Base-by-base conservation (phyloP, 345 rosid genomes). In the Mercurialis annua region DNA sequence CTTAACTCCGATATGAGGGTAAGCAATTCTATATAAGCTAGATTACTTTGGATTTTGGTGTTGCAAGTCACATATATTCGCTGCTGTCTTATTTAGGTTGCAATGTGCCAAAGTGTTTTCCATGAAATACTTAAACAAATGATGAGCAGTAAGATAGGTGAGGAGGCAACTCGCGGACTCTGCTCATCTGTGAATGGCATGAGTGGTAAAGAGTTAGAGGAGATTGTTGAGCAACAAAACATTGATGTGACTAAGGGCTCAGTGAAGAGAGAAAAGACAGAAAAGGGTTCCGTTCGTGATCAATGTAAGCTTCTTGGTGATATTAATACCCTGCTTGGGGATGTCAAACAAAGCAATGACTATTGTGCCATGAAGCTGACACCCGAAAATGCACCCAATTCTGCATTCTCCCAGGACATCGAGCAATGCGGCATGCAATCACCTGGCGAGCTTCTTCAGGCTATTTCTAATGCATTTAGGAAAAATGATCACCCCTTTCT, bases 1-100 rank as follows among this genome's bases (percentile, higher is more conserved):
- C 90, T 88, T 74, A 89, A 86, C 62, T 83, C 97, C 62, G 99
- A 94, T 80, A 90, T 87, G 88, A 87, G 96, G 95, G 97, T 94
- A 87, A 82, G 62, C n/a, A 66, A 59, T 64, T 70, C 72, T 33
- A 15, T 43, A 46, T n/a, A 38, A 48, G 9, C 66, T 40, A 8
- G 23, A 56, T 46, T 21, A 56, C 50, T 14, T 12, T 60, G 24
- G 33, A 10, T 43, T 52, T 56, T 14, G 36, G 33, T 26, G 26
- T 63, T 68, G 66, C 74, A 47, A 49, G 55, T 73, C 51, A 69
- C 64, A 58, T 71, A 74, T 54, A n/a, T 55, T 58, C 79, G 63
- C 38, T 81, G 63, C 65, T 78, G 59, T 71, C 67, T 63, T 53
- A 64, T 76, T 66, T 74, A 94, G 99, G 96, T 94, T 78, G 95